A percentile compares a stretch with the other conserved stretches of the same genome.
phyloP scores from a whole-genome alignment of 148 eudicot genomes.

The Rhododendron molle region DNA sequence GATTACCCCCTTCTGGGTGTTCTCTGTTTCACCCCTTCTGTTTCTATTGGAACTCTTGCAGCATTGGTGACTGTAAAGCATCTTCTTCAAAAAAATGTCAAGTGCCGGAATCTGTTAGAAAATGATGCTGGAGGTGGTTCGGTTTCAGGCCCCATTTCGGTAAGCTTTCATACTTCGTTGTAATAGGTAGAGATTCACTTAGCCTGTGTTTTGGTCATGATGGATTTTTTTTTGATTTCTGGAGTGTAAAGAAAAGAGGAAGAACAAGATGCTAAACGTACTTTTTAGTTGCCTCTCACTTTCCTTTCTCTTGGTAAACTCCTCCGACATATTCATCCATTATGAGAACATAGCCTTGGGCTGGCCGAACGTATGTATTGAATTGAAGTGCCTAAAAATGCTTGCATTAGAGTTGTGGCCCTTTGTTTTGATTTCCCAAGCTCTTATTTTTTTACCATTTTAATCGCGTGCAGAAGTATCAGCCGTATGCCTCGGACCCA shows the following conservation, averaged over 20 bases:
- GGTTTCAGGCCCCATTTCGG: constrained; percentile 80
- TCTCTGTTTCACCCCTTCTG: background rate
- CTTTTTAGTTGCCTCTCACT: background rate
- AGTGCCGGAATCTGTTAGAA: constrained; percentile 84
- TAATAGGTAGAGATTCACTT: background rate
- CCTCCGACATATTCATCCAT: background rate
- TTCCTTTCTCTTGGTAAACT: background rate
- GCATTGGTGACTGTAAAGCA: constrained; percentile 89
- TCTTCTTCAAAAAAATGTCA: constrained; percentile 82
- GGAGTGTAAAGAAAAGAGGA: background rate
- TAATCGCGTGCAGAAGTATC: constrained; percentile 59
- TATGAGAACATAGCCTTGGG: background rate
- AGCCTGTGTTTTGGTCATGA: background rate
- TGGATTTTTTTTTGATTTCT: background rate
- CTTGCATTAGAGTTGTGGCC: background rate
- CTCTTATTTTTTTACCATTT: background rate
- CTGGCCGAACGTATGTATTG: background rate
- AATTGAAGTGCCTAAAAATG: background rate
- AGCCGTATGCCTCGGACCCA: constrained; percentile 83
- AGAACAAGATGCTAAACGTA: background rate
- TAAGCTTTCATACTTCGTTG: constrained; percentile 23
- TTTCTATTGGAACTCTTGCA: constrained; percentile 28
- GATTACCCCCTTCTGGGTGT: background rate
- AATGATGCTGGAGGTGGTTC: constrained; percentile 97
- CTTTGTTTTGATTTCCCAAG: background rate